Percentiles rank a stretch among this genome's conserved stretches.
These are phyloP conservation scores for Aspergillus fructus DNA, from an alignment of 2,329 filamentous ascomycete species.

Conservation along the genomic window DNA sequence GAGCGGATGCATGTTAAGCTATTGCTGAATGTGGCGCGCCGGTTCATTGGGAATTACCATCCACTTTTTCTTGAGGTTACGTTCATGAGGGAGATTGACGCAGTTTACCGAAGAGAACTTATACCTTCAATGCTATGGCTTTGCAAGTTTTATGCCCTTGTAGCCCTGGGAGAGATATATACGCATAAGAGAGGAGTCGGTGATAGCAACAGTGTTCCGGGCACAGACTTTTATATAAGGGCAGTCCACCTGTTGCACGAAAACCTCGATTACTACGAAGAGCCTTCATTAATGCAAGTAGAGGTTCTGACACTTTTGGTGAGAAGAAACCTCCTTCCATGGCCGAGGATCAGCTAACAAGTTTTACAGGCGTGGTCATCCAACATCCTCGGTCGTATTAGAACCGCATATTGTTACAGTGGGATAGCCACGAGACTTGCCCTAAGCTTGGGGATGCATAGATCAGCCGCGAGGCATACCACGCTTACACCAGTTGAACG, in stretches of 20 bases:
- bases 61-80: constrained; percentile 11
- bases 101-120: constrained; percentile 3
- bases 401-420: constrained; percentile 12
- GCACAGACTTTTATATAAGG: constrained; percentile 6
- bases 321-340: not conserved
- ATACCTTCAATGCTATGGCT: constrained; percentile 9
- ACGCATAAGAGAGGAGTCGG: constrained; percentile 5
- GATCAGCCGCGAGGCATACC: constrained; percentile 5
- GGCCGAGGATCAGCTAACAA: not conserved
- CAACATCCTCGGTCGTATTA: constrained; percentile 8
- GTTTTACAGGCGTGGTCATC: constrained; percentile 9
- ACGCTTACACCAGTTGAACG: constrained; percentile 9
- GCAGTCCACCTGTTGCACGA: constrained; percentile 8
- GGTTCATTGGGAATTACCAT: constrained; percentile 13
- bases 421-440: constrained; percentile 9
- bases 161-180: constrained; percentile 9
- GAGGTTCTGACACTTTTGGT: constrained; percentile 12
- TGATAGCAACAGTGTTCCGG: constrained; percentile 8
- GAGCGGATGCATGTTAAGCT: constrained; percentile 11
- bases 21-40: constrained; percentile 7
- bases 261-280: constrained; percentile 9
- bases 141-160: constrained; percentile 12
- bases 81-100: constrained; percentile 9
- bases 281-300: constrained; percentile 9
- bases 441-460: constrained; percentile 10